Conservation (phyloP, 352 stramenopile species). For the Paralagenidium karlingii region DNA sequence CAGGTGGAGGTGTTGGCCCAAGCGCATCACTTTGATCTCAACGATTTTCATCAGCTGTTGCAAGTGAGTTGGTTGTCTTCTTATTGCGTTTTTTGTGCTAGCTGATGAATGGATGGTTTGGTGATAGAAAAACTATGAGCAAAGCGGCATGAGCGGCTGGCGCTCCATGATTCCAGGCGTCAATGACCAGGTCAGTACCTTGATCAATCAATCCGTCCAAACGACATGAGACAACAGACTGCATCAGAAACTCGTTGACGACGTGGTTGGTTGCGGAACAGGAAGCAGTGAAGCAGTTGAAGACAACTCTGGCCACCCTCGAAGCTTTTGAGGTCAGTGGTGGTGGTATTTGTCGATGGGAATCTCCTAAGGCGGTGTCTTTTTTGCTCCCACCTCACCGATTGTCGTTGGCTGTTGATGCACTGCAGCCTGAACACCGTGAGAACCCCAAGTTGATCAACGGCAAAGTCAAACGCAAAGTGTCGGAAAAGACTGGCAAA, state of each 20-base stretch:
- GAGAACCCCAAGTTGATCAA: constrained; percentile 68
- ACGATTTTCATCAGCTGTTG: constrained; percentile 8
- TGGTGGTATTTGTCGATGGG: not conserved
- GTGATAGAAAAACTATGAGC: constrained; percentile 53
- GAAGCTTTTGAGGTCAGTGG: constrained; percentile 49
- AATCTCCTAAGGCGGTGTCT: too few species aligned
- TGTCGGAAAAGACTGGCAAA: constrained; percentile 69
- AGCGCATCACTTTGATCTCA: constrained; percentile 2
- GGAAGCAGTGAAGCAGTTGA: constrained; percentile 78
- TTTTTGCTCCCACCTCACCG: too few species aligned
- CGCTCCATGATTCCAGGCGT: constrained; percentile 70
- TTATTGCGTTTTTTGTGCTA: too few species aligned
- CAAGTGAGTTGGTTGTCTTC: too few species aligned
- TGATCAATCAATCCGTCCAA: too few species aligned
- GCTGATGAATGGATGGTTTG: not conserved
- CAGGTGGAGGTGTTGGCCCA: constrained; percentile 6
- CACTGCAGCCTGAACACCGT: constrained; percentile 44
- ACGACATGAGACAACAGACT: not conserved
- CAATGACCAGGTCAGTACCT: constrained; percentile 44
- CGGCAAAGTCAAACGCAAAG: constrained; percentile 73
- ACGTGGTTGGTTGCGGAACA: constrained; percentile 4
- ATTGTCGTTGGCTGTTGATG: not conserved
- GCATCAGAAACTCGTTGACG: not conserved
- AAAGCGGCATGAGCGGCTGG: constrained; percentile 57
- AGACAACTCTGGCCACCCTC: constrained; percentile 66